Percentiles rank a stretch among this genome's conserved stretches.
phyloP scores from a whole-genome alignment of 2,329 filamentous ascomycete genomes.

The Alternaria conjuncta region DNA sequence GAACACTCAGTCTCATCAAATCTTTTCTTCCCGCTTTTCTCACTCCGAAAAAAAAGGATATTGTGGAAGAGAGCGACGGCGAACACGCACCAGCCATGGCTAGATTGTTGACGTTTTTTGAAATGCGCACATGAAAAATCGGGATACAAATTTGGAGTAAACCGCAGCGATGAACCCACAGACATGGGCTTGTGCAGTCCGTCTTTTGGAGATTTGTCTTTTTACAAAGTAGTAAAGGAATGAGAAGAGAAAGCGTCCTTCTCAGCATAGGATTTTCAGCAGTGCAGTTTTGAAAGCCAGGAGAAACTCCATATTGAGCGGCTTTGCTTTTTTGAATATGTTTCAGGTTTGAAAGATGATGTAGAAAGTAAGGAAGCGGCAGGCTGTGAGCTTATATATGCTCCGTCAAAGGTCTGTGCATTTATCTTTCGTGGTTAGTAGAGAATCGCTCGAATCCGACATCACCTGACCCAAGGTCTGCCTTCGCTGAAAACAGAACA shows the following conservation, averaged over 20 bases:
- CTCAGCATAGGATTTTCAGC: too few species aligned
- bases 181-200: too few species aligned
- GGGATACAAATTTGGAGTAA: background rate
- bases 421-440: background rate
- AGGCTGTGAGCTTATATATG: background rate
- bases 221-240: too few species aligned
- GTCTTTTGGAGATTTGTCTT: too few species aligned
- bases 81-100: background rate
- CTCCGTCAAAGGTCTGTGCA: background rate
- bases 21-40: background rate
- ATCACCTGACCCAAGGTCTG: background rate
- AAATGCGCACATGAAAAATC: background rate
- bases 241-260: too few species aligned
- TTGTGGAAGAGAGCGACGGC: background rate
- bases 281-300: background rate
- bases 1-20: background rate
- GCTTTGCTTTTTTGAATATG: too few species aligned
- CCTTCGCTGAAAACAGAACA: background rate
- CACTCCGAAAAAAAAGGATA: background rate
- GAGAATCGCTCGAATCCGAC: background rate
- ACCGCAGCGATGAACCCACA: background rate
- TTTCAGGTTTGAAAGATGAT: background rate
- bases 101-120: background rate
- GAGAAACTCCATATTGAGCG: too few species aligned
- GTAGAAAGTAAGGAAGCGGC: background rate